Conservation (phyloP, 441 rosid genomes). For the Hura crepitans region DNA sequence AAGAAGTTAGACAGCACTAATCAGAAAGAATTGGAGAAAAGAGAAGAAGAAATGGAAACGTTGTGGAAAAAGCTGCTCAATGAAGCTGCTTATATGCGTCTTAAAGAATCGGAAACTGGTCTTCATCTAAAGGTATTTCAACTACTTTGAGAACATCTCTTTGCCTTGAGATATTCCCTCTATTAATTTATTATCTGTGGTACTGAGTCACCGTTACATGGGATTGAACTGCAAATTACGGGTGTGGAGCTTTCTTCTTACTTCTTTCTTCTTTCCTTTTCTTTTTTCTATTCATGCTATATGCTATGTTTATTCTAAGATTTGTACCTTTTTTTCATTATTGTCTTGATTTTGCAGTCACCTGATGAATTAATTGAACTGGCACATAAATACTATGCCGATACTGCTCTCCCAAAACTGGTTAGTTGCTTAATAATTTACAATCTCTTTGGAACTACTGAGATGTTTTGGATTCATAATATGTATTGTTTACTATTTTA, state of each 20-base stretch:
- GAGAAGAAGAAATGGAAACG: constrained; percentile 32
- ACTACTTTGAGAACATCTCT: constrained; percentile 19
- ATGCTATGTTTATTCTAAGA: not conserved
- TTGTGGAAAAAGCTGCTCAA: constrained; percentile 45
- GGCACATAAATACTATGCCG: constrained; percentile 57
- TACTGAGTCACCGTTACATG: not conserved
- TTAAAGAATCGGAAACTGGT: constrained; percentile 51
- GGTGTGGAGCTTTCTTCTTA: not conserved
- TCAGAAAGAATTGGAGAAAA: constrained; percentile 33
- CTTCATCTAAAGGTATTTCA: constrained; percentile 57
- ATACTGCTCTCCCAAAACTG: constrained; percentile 62
- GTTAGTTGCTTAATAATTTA: constrained; percentile 40
- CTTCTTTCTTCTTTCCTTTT: not conserved
- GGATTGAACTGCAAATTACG: not conserved
- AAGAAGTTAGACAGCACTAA: constrained; percentile 49
- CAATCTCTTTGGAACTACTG: constrained; percentile 9
- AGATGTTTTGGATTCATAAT: constrained; percentile 21
- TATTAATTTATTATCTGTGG: constrained; percentile 11
- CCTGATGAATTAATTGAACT: constrained; percentile 46
- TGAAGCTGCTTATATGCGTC: constrained; percentile 45
- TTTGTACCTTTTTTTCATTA: constrained; percentile 4
- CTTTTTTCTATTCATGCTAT: not conserved
- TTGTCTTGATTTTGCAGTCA: constrained; percentile 39
- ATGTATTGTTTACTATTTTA: constrained; percentile 18
- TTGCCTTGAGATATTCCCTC: constrained; percentile 14